These are phyloP conservation scores for Microcera coccophila DNA, from an alignment of 2,329 filamentous ascomycete species.

Conservation along the genomic window DNA sequence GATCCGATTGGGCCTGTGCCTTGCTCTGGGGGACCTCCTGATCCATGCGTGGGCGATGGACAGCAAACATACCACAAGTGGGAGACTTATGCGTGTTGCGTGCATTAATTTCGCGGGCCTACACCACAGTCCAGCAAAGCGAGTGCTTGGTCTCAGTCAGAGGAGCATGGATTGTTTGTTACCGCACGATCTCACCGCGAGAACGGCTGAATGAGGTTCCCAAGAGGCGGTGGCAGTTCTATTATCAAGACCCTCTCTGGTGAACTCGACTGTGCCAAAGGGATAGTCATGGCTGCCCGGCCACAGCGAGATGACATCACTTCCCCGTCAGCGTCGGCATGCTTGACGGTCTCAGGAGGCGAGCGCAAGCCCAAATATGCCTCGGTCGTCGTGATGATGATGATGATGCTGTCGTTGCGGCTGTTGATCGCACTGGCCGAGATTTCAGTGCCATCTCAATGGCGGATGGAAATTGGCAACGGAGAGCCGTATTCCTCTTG, in stretches of 20 bases:
- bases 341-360: too few relatives aligned
- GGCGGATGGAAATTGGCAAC: conserved; percentile 23
- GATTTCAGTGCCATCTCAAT: conserved; percentile 14
- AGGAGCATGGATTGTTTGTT: background rate
- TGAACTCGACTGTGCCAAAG: too few relatives aligned
- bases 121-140: conserved; percentile 14
- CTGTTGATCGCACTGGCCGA: conserved; percentile 22
- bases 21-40: conserved; percentile 19
- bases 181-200: background rate
- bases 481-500: conserved; percentile 8
- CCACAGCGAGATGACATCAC: background rate
- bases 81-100: conserved; percentile 27
- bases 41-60: conserved; percentile 19
- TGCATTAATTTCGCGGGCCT: conserved; percentile 23
- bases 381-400: background rate
- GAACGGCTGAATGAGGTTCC: background rate
- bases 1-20: conserved; percentile 25
- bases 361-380: background rate
- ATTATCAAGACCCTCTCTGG: too few relatives aligned
- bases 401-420: background rate
- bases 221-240: background rate
- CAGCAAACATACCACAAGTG: conserved; percentile 25
- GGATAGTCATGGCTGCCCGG: too few relatives aligned
- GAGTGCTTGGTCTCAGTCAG: background rate
- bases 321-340: background rate